phyloP scores from a whole-genome alignment of 768 basidiomycete genomes.

The Boletales sp. region DNA sequence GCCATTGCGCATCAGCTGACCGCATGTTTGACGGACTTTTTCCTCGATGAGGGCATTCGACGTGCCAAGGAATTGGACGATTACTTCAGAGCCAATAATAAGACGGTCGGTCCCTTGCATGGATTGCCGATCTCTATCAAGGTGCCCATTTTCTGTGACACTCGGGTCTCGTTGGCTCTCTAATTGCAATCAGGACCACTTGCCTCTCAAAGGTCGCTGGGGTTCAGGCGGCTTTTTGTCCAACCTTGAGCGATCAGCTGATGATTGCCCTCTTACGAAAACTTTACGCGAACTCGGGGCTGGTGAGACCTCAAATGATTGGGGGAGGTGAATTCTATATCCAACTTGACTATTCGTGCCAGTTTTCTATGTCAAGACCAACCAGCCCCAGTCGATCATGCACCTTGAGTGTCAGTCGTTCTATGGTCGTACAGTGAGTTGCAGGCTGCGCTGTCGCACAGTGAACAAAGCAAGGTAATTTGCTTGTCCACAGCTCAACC shows the following conservation, averaged over 20 bases:
- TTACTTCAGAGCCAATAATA: slow-evolving; percentile 34
- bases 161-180: not conserved
- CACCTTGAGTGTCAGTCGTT: slow-evolving; percentile 34
- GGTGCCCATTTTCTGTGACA: slow-evolving; percentile 14
- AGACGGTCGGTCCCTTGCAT: slow-evolving; percentile 41
- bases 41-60: slow-evolving; percentile 40
- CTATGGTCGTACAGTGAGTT: slow-evolving; percentile 29
- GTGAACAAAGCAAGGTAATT: too few species aligned
- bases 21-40: slow-evolving; percentile 40
- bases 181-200: slow-evolving; percentile 31
- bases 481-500: slow-evolving; percentile 34
- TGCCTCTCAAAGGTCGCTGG: slow-evolving; percentile 40
- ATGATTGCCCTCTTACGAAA: slow-evolving; percentile 29
- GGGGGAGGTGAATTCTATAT: not conserved
- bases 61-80: slow-evolving; percentile 42
- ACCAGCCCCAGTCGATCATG: slow-evolving; percentile 42
- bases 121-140: slow-evolving; percentile 41
- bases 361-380: slow-evolving; percentile 45
- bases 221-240: slow-evolving; percentile 34
- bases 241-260: slow-evolving; percentile 20
- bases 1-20: slow-evolving; percentile 48
- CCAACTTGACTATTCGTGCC: slow-evolving; percentile 4
- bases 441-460: not conserved
- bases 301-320: slow-evolving; percentile 19
- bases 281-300: slow-evolving; percentile 42